Percentiles rank a stretch among this genome's conserved stretches.
phyloP scores from a whole-genome alignment of 2,329 filamentous ascomycete species.

The Aureobasidium melanogenum region DNA sequence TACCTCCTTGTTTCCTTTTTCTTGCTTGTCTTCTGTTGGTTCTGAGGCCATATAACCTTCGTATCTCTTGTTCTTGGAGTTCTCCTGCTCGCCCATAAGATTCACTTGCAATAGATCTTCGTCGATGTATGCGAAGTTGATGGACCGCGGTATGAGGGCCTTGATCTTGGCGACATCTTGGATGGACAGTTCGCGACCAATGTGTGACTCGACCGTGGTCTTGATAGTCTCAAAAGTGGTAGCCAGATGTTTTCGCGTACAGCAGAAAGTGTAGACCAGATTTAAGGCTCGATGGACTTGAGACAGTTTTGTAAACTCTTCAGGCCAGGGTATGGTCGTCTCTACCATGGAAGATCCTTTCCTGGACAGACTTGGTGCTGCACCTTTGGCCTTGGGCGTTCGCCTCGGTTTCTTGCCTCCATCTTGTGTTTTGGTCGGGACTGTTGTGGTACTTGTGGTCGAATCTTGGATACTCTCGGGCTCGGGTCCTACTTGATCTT shows the following conservation, averaged over 20 bases:
- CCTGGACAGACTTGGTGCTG: conserved; percentile 25
- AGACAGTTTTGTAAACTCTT: conserved; percentile 61
- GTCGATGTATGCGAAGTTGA: conserved; percentile 81
- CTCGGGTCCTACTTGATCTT: conserved; percentile 13
- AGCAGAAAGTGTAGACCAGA: conserved; percentile 90
- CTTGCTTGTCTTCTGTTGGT: conserved; percentile 27
- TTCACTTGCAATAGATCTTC: conserved; percentile 76
- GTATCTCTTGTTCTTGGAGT: conserved; percentile 45
- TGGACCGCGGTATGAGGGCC: conserved; percentile 64
- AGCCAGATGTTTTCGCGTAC: conserved; percentile 79
- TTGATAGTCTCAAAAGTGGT: conserved; percentile 89
- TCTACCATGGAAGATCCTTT: conserved; percentile 45
- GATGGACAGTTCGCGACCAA: conserved; percentile 57
- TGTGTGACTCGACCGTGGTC: conserved; percentile 74
- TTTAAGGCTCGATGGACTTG: conserved; percentile 79
- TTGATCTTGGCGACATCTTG: conserved; percentile 79
- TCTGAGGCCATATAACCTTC: conserved; percentile 30
- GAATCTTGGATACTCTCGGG: conserved; percentile 9
- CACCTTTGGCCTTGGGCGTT: conserved; percentile 29
- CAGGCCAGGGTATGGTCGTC: conserved; percentile 59
- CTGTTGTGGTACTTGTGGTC: conserved; percentile 30
- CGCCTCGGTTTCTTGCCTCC: conserved; percentile 45
- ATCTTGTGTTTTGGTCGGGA: conserved; percentile 50
- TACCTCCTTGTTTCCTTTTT: conserved; percentile 50
- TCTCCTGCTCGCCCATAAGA: conserved; percentile 59